phyloP scores from a whole-genome alignment of 495 filamentous ascomycete species.

The Penicillium pulvis region DNA sequence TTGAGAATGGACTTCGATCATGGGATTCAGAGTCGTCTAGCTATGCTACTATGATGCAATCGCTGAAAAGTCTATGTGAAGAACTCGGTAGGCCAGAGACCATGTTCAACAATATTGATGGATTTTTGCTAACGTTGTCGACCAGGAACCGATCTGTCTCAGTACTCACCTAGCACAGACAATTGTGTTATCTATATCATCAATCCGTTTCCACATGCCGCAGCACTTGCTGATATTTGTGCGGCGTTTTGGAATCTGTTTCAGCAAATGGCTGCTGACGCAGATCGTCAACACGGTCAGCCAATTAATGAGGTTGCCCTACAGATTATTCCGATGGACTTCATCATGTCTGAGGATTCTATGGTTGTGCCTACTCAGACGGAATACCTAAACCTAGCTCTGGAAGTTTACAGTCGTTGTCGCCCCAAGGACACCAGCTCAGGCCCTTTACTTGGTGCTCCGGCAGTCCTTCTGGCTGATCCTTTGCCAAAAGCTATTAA shows the following conservation, averaged over 20 bases:
- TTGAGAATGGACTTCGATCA: slow-evolving; percentile 60
- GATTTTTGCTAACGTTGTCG: slow-evolving; percentile 22
- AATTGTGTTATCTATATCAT: slow-evolving; percentile 88
- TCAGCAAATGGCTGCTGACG: slow-evolving; percentile 61
- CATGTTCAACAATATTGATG: slow-evolving; percentile 3
- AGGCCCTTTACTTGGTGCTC: slow-evolving; percentile 51
- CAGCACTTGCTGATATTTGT: slow-evolving; percentile 73
- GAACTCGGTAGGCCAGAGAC: slow-evolving; percentile 40
- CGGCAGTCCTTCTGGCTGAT: slow-evolving; percentile 76
- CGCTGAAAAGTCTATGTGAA: slow-evolving; percentile 42
- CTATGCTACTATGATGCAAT: slow-evolving; percentile 40
- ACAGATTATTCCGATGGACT: slow-evolving; percentile 76
- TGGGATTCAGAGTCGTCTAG: slow-evolving; percentile 42
- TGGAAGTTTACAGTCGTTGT: slow-evolving; percentile 89
- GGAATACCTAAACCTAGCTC: slow-evolving; percentile 67
- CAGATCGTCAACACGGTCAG: slow-evolving; percentile 49
- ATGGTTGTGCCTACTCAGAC: slow-evolving; percentile 68
- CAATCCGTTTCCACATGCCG: slow-evolving; percentile 67
- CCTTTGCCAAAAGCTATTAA: slow-evolving; percentile 70
- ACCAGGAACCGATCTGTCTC: slow-evolving; percentile 45
- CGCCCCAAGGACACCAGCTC: slow-evolving; percentile 51
- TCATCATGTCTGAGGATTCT: slow-evolving; percentile 65
- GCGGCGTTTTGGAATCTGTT: slow-evolving; percentile 75
- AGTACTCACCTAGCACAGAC: slow-evolving; percentile 46
- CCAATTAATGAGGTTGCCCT: slow-evolving; percentile 71